These are phyloP conservation scores for Monosporozyma servazzii DNA, from an alignment of 805 yeast genomes.

Conservation along the genomic window DNA sequence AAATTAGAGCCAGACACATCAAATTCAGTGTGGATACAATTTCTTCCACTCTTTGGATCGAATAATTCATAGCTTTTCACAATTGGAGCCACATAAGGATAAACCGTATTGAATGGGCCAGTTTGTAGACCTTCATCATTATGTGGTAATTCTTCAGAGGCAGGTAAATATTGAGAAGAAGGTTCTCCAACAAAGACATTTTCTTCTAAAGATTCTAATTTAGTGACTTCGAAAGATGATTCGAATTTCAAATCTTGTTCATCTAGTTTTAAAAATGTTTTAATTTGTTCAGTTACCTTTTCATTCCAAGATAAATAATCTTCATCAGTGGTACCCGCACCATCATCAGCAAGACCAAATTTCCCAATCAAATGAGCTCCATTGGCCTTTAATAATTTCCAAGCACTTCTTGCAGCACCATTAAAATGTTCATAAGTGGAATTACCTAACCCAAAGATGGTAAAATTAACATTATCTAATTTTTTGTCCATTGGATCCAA, in stretches of 20 bases:
- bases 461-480: constrained; percentile 51
- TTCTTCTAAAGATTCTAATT: constrained; percentile 31
- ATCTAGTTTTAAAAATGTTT: constrained; percentile 53
- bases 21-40: constrained; percentile 85
- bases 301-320: constrained; percentile 94
- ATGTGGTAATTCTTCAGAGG: constrained; percentile 26
- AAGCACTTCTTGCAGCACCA: constrained; percentile 61
- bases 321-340: constrained; percentile 89
- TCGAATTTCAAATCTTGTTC: constrained; percentile 67
- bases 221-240: constrained; percentile 46
- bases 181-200: constrained; percentile 79
- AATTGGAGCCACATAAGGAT: constrained; percentile 77
- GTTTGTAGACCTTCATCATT: constrained; percentile 33
- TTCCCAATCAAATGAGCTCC: constrained; percentile 68
- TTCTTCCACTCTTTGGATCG: constrained; percentile 45
- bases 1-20: constrained; percentile 69
- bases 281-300: constrained; percentile 53
- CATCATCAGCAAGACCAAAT: constrained; percentile 91
- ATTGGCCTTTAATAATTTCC: constrained; percentile 42
- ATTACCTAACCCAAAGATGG: constrained; percentile 89
- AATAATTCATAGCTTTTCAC: constrained; percentile 61
- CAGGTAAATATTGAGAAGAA: constrained; percentile 43
- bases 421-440: constrained; percentile 89
- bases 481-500: not conserved
- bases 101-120: constrained; percentile 77